Percentiles rank a stretch among this genome's conserved stretches.
Evolutionary conservation across 352 stramenopile genomes (phyloP).

Genomic region (Phytophthora niederhauseri): DNA sequence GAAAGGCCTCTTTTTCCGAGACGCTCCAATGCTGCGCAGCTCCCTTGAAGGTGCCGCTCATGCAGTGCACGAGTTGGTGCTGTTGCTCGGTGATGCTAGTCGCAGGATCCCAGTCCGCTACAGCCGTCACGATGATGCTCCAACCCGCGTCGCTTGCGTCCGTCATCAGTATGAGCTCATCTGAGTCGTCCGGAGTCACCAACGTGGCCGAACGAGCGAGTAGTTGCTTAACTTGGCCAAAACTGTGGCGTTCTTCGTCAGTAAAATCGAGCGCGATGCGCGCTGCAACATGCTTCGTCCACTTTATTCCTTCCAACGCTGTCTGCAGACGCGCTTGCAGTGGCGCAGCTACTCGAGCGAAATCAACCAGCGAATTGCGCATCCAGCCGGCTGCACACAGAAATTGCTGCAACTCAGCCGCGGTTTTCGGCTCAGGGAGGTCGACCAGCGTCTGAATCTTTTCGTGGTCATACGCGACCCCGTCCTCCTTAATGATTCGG

Average conservation of each 20-base stretch:
- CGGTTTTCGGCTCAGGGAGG: conserved; percentile 1
- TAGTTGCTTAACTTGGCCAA: conserved; percentile 7
- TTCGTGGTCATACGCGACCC: not conserved
- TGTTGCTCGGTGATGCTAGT: not conserved
- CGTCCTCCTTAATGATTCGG: conserved; percentile 4
- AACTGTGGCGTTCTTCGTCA: not conserved
- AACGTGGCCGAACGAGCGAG: not conserved
- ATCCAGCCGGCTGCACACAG: conserved; percentile 11
- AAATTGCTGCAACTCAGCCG: conserved; percentile 8
- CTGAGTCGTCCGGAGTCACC: conserved; percentile 1
- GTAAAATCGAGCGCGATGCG: not conserved
- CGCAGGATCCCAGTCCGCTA: not conserved
- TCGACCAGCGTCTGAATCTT: conserved; percentile 13
- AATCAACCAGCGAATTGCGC: conserved; percentile 6
- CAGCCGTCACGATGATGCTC: conserved; percentile 1
- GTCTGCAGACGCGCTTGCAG: not conserved
- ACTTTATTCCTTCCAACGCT: not conserved
- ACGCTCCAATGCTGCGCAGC: not conserved
- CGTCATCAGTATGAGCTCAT: conserved; percentile 4
- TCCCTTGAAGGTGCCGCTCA: not conserved
- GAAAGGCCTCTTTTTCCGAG: not conserved
- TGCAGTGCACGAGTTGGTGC: not conserved
- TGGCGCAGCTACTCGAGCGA: conserved; percentile 12
- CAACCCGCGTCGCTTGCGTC: conserved; percentile 3
- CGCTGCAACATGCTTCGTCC: conserved; percentile 1